Base-by-base conservation (phyloP, 148 eudicot species). In the Chenopodium suecicum region DNA sequence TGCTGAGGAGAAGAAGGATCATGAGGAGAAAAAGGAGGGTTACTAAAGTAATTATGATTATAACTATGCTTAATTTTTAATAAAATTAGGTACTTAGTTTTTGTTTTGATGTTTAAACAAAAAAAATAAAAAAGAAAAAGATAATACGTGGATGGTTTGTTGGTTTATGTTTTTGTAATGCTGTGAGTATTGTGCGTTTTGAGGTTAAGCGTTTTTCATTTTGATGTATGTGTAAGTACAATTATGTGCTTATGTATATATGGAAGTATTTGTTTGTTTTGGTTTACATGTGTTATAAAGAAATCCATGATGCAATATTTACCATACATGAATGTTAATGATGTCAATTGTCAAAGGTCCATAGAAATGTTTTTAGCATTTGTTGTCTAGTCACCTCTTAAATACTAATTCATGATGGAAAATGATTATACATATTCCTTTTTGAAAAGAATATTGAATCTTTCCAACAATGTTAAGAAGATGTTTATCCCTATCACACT, bases 1-100 rank as follows among this genome's bases (percentile, higher is more conserved):
- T 41, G 87, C 70, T 60, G 90, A 83, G 64, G 83, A 88, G 70
- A 83, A 81, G 58, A 80, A 87, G 73, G 84, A 83, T n/a, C 82
- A 77, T 75, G 82, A 81, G 22, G 84, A 83, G 34, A 82, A 75
- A 52, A 20, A 69, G 47, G 80, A 82, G 79, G 0, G 13, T 13
- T 8, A 65, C 50, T 52, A n/a, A 48, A 73, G 4, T 29, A 47
- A 32, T 25, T 70, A 12, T 64, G 23, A 50, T n/a, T 10, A 27
- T 67, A 58, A 37, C 32, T 62, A 37, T 62, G 29, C 9, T 60
- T 76, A 60, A 60, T 7, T 54, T 41, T 9, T 47, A 12, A 48
- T 48, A 74, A 23, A 25, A 74, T 50, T 74, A 50, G 76, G n/a
- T 73, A 12, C 4, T 50, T n/a, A 1, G 14, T 75, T 16, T 78